A percentile compares a stretch with the other conserved stretches of the same genome.
phyloP scores from a whole-genome alignment of 148 eudicot genomes.

The Talinum fruticosum region DNA sequence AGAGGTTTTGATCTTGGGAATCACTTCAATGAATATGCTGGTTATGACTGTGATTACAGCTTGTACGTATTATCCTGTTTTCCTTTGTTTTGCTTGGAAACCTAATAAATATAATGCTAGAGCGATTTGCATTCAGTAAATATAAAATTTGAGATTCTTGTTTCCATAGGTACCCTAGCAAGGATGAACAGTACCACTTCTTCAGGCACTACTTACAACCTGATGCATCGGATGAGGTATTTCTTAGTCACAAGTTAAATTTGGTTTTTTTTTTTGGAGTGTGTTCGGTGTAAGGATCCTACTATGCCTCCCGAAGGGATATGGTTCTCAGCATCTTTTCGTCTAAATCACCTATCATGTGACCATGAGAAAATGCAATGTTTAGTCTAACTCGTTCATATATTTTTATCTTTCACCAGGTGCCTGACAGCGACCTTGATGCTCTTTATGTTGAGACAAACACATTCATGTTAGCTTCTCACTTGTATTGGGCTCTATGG shows the following conservation, averaged over 20 bases:
- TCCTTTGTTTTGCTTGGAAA: not conserved
- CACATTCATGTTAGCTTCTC: slow-evolving; percentile 83
- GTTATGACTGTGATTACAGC: slow-evolving; percentile 94
- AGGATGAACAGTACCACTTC: slow-evolving; percentile 87
- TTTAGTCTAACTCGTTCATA: not conserved
- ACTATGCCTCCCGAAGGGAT: not conserved
- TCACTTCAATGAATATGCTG: slow-evolving; percentile 98
- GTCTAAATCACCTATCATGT: not conserved
- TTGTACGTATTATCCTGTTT: slow-evolving; percentile 45
- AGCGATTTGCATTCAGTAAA: not conserved
- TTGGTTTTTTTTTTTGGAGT: not conserved
- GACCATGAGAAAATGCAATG: too few relatives aligned
- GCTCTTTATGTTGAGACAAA: slow-evolving; percentile 80
- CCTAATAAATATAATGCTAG: not conserved
- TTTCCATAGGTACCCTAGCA: slow-evolving; percentile 73
- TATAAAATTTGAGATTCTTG: slow-evolving; percentile 15
- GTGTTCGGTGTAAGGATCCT: not conserved
- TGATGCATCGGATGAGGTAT: slow-evolving; percentile 71
- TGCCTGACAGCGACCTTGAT: slow-evolving; percentile 59
- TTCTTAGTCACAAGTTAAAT: slow-evolving; percentile 9
- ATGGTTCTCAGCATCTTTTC: not conserved
- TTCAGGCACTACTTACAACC: slow-evolving; percentile 85
- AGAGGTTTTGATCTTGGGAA: slow-evolving; percentile 97
- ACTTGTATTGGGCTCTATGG: slow-evolving; percentile 93
- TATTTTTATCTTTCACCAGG: slow-evolving; percentile 39